A percentile compares a stretch with the other conserved stretches of the same genome.
Conservation (phyloP, 352 stramenopile species). For the Globisporangium spiculum region DNA sequence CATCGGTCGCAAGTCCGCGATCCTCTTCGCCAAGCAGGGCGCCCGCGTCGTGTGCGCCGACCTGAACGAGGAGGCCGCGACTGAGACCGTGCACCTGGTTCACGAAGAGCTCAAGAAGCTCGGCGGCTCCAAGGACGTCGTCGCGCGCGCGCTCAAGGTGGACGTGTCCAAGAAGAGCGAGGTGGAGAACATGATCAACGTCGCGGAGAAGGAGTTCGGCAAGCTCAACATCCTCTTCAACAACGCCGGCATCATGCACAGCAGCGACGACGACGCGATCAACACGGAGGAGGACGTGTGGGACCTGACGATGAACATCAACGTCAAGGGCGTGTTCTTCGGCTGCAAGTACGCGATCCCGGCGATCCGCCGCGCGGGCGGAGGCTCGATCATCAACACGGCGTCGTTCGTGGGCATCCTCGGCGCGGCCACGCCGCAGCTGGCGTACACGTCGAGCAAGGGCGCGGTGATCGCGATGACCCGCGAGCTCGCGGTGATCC, state of each 20-base stretch:
- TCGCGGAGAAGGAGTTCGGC: conserved; percentile 80
- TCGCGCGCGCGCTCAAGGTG: conserved; percentile 52
- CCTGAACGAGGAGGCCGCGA: conserved; percentile 62
- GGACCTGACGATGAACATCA: conserved; percentile 86
- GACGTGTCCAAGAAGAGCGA: conserved; percentile 76
- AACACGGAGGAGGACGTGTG: conserved; percentile 75
- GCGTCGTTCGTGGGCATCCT: conserved; percentile 83
- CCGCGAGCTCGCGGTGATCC: conserved; percentile 80
- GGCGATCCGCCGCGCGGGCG: conserved; percentile 70
- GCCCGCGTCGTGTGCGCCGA: conserved; percentile 79
- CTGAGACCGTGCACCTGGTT: conserved; percentile 64
- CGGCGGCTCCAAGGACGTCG: conserved; percentile 33
- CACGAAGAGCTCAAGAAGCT: conserved; percentile 64
- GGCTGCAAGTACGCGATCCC: conserved; percentile 87
- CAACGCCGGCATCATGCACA: conserved; percentile 88
- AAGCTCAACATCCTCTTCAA: conserved; percentile 83
- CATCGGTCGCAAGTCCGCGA: conserved; percentile 78
- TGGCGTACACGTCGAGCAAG: conserved; percentile 89
- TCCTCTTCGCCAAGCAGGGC: conserved; percentile 83
- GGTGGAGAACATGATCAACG: conserved; percentile 72
- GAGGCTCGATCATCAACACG: conserved; percentile 87
- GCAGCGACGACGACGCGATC: conserved; percentile 74
- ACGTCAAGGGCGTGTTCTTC: conserved; percentile 89
- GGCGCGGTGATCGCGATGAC: conserved; percentile 87
- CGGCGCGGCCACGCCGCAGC: conserved; percentile 77